phyloP scores from a whole-genome alignment of 768 basidiomycete genomes.

The Leucosporidium yakuticum region DNA sequence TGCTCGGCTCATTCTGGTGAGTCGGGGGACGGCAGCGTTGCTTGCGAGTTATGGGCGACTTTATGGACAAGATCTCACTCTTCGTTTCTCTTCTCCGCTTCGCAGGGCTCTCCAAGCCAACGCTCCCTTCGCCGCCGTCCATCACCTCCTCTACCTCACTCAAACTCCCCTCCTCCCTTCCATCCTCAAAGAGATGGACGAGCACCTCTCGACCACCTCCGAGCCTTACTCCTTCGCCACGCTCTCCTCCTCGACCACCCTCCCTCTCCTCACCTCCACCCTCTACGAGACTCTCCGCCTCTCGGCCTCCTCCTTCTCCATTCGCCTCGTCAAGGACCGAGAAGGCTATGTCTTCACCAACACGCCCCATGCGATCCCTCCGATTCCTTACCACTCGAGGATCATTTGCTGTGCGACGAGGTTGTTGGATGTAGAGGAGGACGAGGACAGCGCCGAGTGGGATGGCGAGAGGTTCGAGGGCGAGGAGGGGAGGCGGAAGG shows the following conservation, averaged over 20 bases:
- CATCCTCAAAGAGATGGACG: conserved; percentile 1
- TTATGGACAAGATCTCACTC: too few species aligned
- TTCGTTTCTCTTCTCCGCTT: too few species aligned
- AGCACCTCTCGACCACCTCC: too few species aligned
- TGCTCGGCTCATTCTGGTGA: conserved; percentile 20
- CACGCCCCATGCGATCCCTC: neutral
- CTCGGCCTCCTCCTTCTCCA: conserved; percentile 21
- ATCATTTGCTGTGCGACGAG: conserved; percentile 23
- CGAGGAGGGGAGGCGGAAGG: neutral
- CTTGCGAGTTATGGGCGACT: too few species aligned
- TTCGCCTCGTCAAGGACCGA: conserved; percentile 17
- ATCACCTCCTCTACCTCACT: conserved; percentile 25
- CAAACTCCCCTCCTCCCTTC: conserved; percentile 14
- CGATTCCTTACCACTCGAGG: neutral
- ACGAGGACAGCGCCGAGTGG: conserved; percentile 17
- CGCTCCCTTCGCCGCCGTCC: conserved; percentile 22
- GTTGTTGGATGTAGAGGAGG: conserved; percentile 18
- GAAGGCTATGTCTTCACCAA: conserved; percentile 1
- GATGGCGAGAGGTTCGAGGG: conserved; percentile 24
- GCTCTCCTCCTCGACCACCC: neutral
- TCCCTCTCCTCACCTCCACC: conserved; percentile 25
- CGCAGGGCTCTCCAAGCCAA: conserved; percentile 26
- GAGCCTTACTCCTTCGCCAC: neutral
- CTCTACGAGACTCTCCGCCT: conserved; percentile 34
- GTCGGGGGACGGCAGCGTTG: too few species aligned